A percentile compares a stretch with the other conserved stretches of the same genome.
Evolutionary conservation across 1,284 basidiomycete species (phyloP).

Genomic region (Leccinum glutinopallens): DNA sequence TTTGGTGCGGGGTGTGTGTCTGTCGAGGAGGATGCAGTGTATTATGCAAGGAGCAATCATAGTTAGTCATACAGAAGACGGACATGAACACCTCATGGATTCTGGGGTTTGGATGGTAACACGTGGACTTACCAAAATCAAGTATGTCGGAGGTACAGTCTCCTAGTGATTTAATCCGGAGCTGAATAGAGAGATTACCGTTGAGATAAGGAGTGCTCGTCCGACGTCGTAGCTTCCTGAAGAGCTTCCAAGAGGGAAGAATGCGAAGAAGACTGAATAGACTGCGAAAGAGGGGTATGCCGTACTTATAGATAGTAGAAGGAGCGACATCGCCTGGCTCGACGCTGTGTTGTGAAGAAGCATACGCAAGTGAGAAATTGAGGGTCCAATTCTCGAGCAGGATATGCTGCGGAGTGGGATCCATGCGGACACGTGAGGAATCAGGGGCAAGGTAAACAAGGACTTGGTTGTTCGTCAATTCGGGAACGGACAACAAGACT

Average conservation of each 20-base stretch:
- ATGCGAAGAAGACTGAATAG: constrained; percentile 70
- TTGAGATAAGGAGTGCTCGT: constrained; percentile 42
- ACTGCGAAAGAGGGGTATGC: constrained; percentile 76
- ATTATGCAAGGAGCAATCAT: constrained; percentile 12
- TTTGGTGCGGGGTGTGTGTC: constrained; percentile 46
- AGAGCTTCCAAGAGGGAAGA: constrained; percentile 72
- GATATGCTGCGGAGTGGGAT: constrained; percentile 65
- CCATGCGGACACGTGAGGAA: constrained; percentile 60
- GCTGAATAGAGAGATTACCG: constrained; percentile 53
- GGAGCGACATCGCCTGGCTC: constrained; percentile 56
- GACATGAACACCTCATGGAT: constrained; percentile 36
- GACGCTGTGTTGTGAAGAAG: constrained; percentile 28
- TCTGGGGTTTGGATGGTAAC: constrained; percentile 26
- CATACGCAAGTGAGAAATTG: constrained; percentile 44
- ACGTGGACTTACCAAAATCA: constrained; percentile 41
- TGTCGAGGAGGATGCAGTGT: constrained; percentile 22
- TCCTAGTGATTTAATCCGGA: constrained; percentile 48
- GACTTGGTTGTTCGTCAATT: constrained; percentile 65
- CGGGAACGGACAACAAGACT: constrained; percentile 69
- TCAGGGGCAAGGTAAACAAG: constrained; percentile 64
- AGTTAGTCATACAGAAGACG: constrained; percentile 21
- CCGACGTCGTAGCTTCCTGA: constrained; percentile 58
- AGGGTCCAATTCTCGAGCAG: constrained; percentile 76
- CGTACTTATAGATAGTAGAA: constrained; percentile 81
- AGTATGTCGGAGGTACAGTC: constrained; percentile 39